Evolutionary conservation across 352 stramenopile genomes (phyloP), one percentile per base, ranked within the genome.

Genomic region (Pythium chondricola): DNA sequence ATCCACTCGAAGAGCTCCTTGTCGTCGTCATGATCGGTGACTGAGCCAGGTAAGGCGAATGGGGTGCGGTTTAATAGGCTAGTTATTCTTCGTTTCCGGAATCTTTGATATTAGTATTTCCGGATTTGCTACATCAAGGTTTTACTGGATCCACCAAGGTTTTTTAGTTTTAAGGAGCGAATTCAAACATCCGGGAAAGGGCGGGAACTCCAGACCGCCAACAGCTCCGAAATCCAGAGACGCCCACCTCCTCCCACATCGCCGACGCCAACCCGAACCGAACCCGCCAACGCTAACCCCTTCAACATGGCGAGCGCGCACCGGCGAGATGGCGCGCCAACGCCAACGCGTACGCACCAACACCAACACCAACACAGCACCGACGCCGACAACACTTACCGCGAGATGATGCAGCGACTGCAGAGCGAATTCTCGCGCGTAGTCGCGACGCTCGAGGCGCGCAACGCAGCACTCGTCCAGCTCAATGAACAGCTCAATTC

Each of bases 401-500:
- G 73, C 22, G 63, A 73, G 10, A 38, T 83, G 37, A 22, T 85
- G 52, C 42, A 57, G 47, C 68, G 80, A 58, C 71, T 89, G 57
- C 74, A 84, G 69, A 58, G 45, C 59, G 77, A 87, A 53, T 87
- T 83, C 35, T 22, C 55, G 40, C 69, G 69, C 33, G 69, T 76
- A 0, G 67, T 82, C 7, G 24, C 49, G 18, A 73, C 77, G 25
- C 48, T 87, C 21, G 77, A 89, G 63, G 74, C 78, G 53, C 74
- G 83, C 41, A 52, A 80, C 20, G 38, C 52, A 42, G 46, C 60
- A 2, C 61, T 89, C 16, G 58, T 64, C 30, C 46, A 55, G 25
- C 77, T 84, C 61, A 84, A 89, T 46, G 59, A 65, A 35, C 55
- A 81, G 39, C 63, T 86, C 2, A 22, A 20, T 2, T 26, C 52